phyloP scores from a whole-genome alignment of 257 asterid species.

The Thymus mandschuricus region DNA sequence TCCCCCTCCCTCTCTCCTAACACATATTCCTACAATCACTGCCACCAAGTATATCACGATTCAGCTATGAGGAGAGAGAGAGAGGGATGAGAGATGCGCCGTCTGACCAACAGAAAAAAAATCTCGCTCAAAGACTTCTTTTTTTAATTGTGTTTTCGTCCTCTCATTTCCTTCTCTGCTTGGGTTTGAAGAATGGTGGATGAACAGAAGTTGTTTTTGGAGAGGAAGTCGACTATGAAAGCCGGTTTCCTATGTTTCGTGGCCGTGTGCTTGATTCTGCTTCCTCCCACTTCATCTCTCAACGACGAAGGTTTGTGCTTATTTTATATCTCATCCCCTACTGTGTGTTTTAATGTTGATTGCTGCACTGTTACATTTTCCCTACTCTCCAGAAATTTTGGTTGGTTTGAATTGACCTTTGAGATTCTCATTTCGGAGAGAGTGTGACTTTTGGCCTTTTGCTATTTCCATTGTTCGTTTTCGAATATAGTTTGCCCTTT shows the following conservation, averaged over 20 bases:
- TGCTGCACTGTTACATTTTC: not conserved
- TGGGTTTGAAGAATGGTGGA: slow-evolving; percentile 36
- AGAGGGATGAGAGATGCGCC: slow-evolving; percentile 22
- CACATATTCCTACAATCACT: slow-evolving; percentile 42
- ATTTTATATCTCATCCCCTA: not conserved
- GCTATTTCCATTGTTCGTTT: slow-evolving; percentile 21
- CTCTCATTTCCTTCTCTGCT: not conserved
- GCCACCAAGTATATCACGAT: slow-evolving; percentile 33
- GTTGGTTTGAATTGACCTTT: not conserved
- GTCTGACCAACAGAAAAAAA: slow-evolving; percentile 18
- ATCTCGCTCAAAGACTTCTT: slow-evolving; percentile 17
- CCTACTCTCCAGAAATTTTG: too few relatives aligned
- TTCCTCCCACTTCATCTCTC: slow-evolving; percentile 52
- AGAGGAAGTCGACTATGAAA: slow-evolving; percentile 34
- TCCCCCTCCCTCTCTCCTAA: slow-evolving; percentile 33
- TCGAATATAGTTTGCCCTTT: slow-evolving; percentile 23
- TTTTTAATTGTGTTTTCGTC: not conserved
- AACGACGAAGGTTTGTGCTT: slow-evolving; percentile 54
- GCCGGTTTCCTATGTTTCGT: slow-evolving; percentile 23
- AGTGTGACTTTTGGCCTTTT: slow-evolving; percentile 32
- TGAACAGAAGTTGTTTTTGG: slow-evolving; percentile 4
- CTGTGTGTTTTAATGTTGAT: not conserved
- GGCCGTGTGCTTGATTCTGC: slow-evolving; percentile 31
- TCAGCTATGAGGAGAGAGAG: slow-evolving; percentile 29
- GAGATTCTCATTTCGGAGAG: slow-evolving; percentile 19